Conservation (phyloP, 306 rosid genomes). For the Pterocarpus santalinus region DNA sequence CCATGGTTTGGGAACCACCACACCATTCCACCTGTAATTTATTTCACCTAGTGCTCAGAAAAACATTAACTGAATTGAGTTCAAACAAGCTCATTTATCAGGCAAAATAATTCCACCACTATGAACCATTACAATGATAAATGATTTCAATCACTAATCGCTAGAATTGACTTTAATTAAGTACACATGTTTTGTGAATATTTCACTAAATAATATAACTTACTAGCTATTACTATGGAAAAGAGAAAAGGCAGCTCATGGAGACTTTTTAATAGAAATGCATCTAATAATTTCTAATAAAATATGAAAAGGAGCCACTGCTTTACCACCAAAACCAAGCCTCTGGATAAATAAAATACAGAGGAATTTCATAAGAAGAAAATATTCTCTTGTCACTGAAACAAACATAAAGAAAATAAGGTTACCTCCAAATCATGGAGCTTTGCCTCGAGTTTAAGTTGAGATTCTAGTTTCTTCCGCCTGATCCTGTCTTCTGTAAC, state of each 20-base stretch:
- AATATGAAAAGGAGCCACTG: conserved; percentile 6
- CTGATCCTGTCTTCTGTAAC: conserved; percentile 85
- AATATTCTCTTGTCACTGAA: background rate
- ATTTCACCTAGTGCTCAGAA: conserved; percentile 38
- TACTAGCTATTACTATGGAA: background rate
- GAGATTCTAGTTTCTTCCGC: conserved; percentile 87
- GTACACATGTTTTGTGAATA: background rate
- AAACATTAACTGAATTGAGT: conserved; percentile 35
- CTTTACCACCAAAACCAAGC: conserved; percentile 24
- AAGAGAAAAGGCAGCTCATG: background rate
- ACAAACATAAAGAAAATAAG: conserved; percentile 29
- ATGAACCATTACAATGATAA: background rate
- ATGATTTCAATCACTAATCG: background rate
- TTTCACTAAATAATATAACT: conserved; percentile 5
- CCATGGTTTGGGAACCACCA: conserved; percentile 90
- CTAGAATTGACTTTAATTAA: background rate
- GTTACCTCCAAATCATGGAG: conserved; percentile 89
- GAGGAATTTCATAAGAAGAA: conserved; percentile 10
- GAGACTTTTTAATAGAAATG: background rate
- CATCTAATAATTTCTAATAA: background rate
- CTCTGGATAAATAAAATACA: conserved; percentile 9
- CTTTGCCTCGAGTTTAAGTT: conserved; percentile 90
- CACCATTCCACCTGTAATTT: conserved; percentile 82
- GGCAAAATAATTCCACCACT: conserved; percentile 4
- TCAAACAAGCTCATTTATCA: conserved; percentile 4